phyloP scores from a whole-genome alignment of 768 basidiomycete species.

The Suillus weaverae region DNA sequence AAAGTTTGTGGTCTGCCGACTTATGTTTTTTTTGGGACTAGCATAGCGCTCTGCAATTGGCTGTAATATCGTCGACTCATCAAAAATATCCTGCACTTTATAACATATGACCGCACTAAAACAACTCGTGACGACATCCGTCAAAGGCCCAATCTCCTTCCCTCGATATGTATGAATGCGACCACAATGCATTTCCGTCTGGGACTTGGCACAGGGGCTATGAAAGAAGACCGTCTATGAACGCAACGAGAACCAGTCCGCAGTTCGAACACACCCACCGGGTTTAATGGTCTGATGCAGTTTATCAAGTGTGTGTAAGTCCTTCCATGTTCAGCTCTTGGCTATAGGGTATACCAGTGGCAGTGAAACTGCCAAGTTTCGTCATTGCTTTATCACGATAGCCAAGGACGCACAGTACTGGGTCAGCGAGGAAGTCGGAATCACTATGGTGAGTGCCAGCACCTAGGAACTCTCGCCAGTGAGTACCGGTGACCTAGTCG shows the following conservation, averaged over 20 bases:
- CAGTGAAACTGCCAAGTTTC: not conserved
- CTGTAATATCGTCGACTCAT: not conserved
- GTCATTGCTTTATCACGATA: not conserved
- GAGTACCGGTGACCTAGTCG: not conserved
- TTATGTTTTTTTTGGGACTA: not conserved
- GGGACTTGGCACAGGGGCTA: not conserved
- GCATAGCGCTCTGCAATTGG: not conserved
- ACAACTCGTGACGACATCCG: not conserved
- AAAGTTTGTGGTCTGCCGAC: not conserved
- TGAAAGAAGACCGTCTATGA: not conserved
- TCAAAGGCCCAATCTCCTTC: not conserved
- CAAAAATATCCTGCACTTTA: not conserved
- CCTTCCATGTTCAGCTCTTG: not conserved
- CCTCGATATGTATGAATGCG: not conserved
- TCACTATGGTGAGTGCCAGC: not conserved
- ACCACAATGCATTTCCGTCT: not conserved
- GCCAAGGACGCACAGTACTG: not conserved
- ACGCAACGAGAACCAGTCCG: not conserved
- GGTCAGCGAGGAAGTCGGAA: not conserved
- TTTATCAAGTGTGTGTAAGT: not conserved
- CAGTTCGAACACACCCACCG: too few relatives aligned
- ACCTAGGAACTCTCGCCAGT: not conserved
- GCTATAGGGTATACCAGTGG: not conserved
- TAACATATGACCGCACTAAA: not conserved
- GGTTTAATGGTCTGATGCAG: not conserved